phyloP scores from a whole-genome alignment of 1,284 basidiomycete species.

The Sanguinoderma infundibulare region DNA sequence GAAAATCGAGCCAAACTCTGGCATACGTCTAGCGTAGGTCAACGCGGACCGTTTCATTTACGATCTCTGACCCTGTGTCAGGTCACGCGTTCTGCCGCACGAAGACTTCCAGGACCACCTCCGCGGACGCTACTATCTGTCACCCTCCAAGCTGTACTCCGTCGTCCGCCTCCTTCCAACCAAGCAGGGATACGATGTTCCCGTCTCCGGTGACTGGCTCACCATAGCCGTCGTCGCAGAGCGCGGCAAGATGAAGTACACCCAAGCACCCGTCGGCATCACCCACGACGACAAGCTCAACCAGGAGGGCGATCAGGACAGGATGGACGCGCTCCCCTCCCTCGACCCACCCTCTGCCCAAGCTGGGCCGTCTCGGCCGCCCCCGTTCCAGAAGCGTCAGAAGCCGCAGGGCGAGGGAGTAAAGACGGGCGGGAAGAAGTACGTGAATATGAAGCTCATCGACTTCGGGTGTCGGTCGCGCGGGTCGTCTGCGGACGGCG shows the following conservation, averaged over 20 bases:
- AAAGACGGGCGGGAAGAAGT: slow-evolving; percentile 73
- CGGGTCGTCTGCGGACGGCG: slow-evolving; percentile 53
- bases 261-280: slow-evolving; percentile 63
- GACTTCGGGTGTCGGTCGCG: slow-evolving; percentile 72
- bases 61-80: slow-evolving; percentile 35
- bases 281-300: slow-evolving; percentile 49
- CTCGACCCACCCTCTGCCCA: slow-evolving; percentile 25
- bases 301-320: slow-evolving; percentile 38
- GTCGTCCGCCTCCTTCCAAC: slow-evolving; percentile 77
- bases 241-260: slow-evolving; percentile 74
- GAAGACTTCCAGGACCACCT: slow-evolving; percentile 84
- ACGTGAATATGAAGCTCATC: slow-evolving; percentile 85
- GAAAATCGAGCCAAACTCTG: slow-evolving; percentile 85
- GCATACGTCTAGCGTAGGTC: slow-evolving; percentile 77
- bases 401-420: slow-evolving; percentile 40
- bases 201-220: slow-evolving; percentile 91
- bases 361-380: slow-evolving; percentile 21
- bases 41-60: slow-evolving; percentile 34
- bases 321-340: slow-evolving; percentile 26
- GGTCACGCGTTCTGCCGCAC: slow-evolving; percentile 77
- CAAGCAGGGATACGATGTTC: slow-evolving; percentile 87
- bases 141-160: slow-evolving; percentile 89
- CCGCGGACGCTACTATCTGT: slow-evolving; percentile 83
- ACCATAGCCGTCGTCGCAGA: slow-evolving; percentile 90
- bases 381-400: slow-evolving; percentile 41